phyloP scores from a whole-genome alignment of 139 green algal species.

The Haematococcus lacustris region DNA sequence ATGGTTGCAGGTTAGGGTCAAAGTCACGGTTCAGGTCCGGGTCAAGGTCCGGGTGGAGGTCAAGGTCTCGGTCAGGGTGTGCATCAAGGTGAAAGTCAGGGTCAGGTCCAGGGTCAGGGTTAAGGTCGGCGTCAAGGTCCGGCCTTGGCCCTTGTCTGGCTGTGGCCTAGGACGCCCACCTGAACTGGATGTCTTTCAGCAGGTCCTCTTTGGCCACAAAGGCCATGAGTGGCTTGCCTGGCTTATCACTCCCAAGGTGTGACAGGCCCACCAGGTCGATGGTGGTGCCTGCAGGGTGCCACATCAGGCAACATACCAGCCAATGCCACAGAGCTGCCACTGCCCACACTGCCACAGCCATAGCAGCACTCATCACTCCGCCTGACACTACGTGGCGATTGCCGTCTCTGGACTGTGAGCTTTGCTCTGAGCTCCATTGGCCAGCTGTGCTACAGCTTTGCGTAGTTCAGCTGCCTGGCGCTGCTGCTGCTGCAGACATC shows the following conservation, averaged over 20 bases:
- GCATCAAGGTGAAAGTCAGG: no score
- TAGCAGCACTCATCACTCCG: neutral
- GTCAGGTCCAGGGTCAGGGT: no score
- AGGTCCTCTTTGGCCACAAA: constrained; percentile 13
- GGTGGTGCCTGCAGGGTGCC: constrained; percentile 19
- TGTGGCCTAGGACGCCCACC: no score
- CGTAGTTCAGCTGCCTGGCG: no score
- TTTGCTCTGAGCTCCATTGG: neutral
- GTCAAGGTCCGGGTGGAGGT: no score
- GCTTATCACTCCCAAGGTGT: constrained; percentile 13
- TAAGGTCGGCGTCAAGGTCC: no score
- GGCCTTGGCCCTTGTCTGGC: no score
- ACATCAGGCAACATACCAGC: neutral
- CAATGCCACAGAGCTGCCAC: neutral
- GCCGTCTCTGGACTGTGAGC: neutral
- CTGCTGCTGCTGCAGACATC: no score
- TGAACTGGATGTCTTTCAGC: constrained; percentile 73
- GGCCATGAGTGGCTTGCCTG: neutral
- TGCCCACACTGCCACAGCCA: neutral
- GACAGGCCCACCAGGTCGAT: constrained; percentile 26
- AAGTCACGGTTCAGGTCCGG: no score
- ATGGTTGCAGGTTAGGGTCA: no score
- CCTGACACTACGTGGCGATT: neutral
- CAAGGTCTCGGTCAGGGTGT: no score
- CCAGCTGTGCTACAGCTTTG: no score